Conservation (phyloP, 352 stramenopile genomes). For the Phytophthora cryptogea region DNA sequence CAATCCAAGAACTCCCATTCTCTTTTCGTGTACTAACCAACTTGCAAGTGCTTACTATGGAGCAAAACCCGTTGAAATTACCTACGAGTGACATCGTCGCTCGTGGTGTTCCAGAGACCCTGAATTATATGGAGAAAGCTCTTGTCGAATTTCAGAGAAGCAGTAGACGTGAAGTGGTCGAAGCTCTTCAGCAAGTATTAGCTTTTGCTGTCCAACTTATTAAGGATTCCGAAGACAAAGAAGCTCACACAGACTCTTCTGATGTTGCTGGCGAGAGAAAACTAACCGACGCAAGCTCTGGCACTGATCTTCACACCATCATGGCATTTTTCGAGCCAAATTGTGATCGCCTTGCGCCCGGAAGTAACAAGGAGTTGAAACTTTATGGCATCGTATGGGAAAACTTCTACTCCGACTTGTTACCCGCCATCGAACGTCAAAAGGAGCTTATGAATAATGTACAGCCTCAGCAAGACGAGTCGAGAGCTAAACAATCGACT, state of each 20-base stretch:
- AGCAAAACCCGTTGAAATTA: constrained; percentile 61
- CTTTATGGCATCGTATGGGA: constrained; percentile 68
- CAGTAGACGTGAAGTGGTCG: constrained; percentile 47
- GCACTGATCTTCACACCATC: constrained; percentile 35
- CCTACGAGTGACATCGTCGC: constrained; percentile 56
- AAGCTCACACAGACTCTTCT: background rate
- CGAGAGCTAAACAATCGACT: background rate
- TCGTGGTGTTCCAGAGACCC: constrained; percentile 47
- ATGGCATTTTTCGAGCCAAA: constrained; percentile 53
- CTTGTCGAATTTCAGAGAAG: constrained; percentile 54
- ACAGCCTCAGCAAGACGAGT: background rate
- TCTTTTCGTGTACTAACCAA: constrained; percentile 46
- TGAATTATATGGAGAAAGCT: constrained; percentile 60
- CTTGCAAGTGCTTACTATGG: constrained; percentile 51
- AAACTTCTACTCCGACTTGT: constrained; percentile 48
- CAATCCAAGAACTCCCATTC: constrained; percentile 63
- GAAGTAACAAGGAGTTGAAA: constrained; percentile 40
- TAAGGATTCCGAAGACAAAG: background rate
- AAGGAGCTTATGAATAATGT: constrained; percentile 7
- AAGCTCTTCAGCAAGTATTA: constrained; percentile 50
- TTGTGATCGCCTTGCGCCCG: constrained; percentile 40
- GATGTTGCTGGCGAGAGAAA: background rate
- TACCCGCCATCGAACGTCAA: constrained; percentile 49
- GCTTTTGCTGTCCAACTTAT: constrained; percentile 36
- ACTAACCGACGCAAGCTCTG: background rate